These are phyloP conservation scores for Wickerhamiella cacticola DNA, from an alignment of 805 yeast genomes.

Conservation along the genomic window DNA sequence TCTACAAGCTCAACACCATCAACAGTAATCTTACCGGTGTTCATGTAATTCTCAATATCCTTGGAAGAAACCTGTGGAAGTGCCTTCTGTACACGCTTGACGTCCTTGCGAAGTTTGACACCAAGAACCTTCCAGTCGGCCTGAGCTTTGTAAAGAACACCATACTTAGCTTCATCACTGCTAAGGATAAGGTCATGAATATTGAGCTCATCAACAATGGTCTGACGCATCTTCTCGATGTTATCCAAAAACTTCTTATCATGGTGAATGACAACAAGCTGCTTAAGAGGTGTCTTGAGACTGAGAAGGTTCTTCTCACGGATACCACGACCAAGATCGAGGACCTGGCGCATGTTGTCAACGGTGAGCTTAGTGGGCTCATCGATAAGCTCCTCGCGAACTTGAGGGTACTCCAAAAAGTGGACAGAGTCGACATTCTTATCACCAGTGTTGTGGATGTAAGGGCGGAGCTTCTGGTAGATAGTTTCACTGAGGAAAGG, in stretches of 20 bases:
- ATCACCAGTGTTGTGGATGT: conserved; percentile 29
- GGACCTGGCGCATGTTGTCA: conserved; percentile 90
- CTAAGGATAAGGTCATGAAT: conserved; percentile 81
- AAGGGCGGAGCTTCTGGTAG: conserved; percentile 59
- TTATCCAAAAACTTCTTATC: conserved; percentile 65
- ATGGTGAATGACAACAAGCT: conserved; percentile 72
- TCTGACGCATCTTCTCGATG: conserved; percentile 60
- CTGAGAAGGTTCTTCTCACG: conserved; percentile 94
- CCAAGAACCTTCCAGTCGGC: conserved; percentile 99
- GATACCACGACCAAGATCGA: conserved; percentile 89
- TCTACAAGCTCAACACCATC: conserved; percentile 78
- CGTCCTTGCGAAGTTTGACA: conserved; percentile 90
- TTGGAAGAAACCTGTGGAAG: conserved; percentile 70
- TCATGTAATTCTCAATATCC: conserved; percentile 65
- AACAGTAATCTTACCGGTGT: conserved; percentile 63
- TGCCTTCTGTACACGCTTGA: conserved; percentile 87
- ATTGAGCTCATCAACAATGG: conserved; percentile 83
- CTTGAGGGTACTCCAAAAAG: conserved; percentile 81
- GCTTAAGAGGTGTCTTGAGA: conserved; percentile 86
- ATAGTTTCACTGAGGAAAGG: conserved; percentile 90
- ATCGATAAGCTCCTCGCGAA: conserved; percentile 68
- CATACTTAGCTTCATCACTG: conserved; percentile 79
- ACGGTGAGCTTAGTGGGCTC: conserved; percentile 78
- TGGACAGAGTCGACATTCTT: conserved; percentile 73
- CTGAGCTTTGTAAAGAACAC: conserved; percentile 83